phyloP scores from a whole-genome alignment of 176 grass and related monocot species.

The Carex cristatella region DNA sequence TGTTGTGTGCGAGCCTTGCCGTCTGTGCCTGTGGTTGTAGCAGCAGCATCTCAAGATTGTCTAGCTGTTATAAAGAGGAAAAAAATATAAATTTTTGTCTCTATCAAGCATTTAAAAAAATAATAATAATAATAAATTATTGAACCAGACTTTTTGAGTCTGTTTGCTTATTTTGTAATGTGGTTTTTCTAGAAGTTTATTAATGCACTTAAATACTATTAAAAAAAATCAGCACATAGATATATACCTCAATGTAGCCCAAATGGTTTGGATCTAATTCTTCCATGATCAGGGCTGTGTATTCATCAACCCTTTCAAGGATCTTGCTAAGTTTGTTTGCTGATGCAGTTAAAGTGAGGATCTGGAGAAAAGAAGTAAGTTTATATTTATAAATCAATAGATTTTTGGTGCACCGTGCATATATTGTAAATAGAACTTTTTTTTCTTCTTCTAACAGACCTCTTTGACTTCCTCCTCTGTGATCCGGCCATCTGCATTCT shows the following conservation, averaged over 20 bases:
- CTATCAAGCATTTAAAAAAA: too few species aligned
- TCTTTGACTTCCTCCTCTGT: slow-evolving; percentile 88
- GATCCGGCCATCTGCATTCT: slow-evolving; percentile 80
- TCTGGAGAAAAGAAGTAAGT: slow-evolving; percentile 22
- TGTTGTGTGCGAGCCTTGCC: slow-evolving; percentile 27
- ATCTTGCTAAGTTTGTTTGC: slow-evolving; percentile 93
- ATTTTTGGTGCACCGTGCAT: neutral
- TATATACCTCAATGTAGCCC: slow-evolving; percentile 71
- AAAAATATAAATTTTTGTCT: neutral
- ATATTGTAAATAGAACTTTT: neutral
- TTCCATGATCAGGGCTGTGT: slow-evolving; percentile 96
- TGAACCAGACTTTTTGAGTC: neutral
- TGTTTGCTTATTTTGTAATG: neutral
- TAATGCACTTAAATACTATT: neutral
- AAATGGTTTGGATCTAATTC: slow-evolving; percentile 66
- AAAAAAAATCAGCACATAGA: neutral
- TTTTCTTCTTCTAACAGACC: slow-evolving; percentile 16
- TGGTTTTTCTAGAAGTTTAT: neutral
- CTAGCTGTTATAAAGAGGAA: slow-evolving; percentile 33
- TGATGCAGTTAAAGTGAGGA: slow-evolving; percentile 81
- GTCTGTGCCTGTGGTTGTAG: slow-evolving; percentile 43
- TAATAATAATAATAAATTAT: neutral
- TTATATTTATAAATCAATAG: neutral
- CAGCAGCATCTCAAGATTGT: slow-evolving; percentile 67
- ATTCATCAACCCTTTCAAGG: slow-evolving; percentile 82